phyloP scores from a whole-genome alignment of 1,139 yeast genomes.

The Zygotorulaspora mrakii region DNA sequence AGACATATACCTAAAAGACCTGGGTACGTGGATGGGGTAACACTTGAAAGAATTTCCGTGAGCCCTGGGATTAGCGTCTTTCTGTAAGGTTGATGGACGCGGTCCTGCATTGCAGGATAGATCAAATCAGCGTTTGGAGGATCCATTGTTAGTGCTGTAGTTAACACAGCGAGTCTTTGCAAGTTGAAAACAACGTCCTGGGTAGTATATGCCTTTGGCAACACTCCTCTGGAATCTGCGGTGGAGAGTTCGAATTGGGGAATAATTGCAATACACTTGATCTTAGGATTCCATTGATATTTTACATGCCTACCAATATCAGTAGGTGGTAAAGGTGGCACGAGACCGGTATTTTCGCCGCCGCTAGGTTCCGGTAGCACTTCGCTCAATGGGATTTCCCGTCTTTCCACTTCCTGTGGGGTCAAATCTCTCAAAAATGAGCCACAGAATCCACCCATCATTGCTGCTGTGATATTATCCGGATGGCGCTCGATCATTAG shows the following conservation, averaged over 20 bases:
- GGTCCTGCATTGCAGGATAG: conserved; percentile 94
- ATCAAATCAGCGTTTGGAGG: conserved; percentile 81
- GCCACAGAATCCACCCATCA: conserved; percentile 98
- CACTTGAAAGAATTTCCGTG: conserved; percentile 69
- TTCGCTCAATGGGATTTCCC: conserved; percentile 78
- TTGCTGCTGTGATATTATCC: conserved; percentile 96
- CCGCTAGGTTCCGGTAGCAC: conserved; percentile 79
- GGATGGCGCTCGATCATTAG: conserved; percentile 97
- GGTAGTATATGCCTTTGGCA: conserved; percentile 76
- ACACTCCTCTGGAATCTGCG: conserved; percentile 82
- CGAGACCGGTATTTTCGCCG: conserved; percentile 58
- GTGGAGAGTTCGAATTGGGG: conserved; percentile 95
- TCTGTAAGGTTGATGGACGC: conserved; percentile 93
- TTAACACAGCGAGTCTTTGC: conserved; percentile 68
- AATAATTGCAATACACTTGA: conserved; percentile 84
- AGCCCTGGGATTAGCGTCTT: conserved; percentile 88
- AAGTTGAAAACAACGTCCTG: conserved; percentile 85
- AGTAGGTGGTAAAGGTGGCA: conserved; percentile 79
- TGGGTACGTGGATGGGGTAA: conserved; percentile 76
- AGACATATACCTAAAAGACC: conserved; percentile 92
- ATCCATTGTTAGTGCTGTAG: conserved; percentile 77
- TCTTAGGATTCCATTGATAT: conserved; percentile 75
- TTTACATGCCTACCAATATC: conserved; percentile 86
- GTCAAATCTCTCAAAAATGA: conserved; percentile 80
- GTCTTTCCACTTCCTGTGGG: conserved; percentile 64